Percentiles rank a stretch among this genome's conserved stretches.
These are phyloP conservation scores for Ceratobasidium sp. DNA, from an alignment of 1,284 basidiomycete genomes.

Conservation along the genomic window DNA sequence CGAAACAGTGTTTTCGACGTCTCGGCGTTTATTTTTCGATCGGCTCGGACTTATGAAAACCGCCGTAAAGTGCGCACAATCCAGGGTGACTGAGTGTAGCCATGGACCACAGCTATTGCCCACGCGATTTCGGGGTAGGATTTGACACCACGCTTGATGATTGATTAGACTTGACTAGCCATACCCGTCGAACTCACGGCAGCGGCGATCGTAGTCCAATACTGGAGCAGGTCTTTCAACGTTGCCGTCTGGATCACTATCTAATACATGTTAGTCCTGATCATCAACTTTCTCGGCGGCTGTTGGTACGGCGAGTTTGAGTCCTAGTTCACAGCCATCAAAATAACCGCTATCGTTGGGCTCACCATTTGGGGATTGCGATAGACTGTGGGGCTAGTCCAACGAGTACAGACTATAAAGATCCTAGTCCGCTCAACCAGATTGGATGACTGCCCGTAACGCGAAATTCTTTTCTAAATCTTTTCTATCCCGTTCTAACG, in stretches of 20 bases:
- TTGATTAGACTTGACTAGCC: slow-evolving; percentile 44
- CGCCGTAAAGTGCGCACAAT: too few relatives aligned
- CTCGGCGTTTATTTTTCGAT: too few relatives aligned
- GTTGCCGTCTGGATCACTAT: slow-evolving; percentile 43
- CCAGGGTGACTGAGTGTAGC: too few relatives aligned
- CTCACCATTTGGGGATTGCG: slow-evolving; percentile 52
- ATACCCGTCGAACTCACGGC: too few relatives aligned
- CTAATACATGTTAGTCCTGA: slow-evolving; percentile 44
- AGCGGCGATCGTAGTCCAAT: slow-evolving; percentile 47
- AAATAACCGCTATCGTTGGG: slow-evolving; percentile 51
- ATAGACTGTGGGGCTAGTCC: slow-evolving; percentile 46
- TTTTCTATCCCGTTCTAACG: too few relatives aligned
- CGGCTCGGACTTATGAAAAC: too few relatives aligned
- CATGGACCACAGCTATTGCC: too few relatives aligned
- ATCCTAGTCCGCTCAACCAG: slow-evolving; percentile 72
- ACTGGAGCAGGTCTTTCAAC: slow-evolving; percentile 44
- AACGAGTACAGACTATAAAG: slow-evolving; percentile 48
- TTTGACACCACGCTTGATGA: slow-evolving; percentile 58
- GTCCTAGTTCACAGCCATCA: slow-evolving; percentile 52
- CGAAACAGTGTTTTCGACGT: too few relatives aligned
- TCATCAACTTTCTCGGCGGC: slow-evolving; percentile 43
- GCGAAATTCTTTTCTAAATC: too few relatives aligned
- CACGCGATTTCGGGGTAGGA: slow-evolving; percentile 46
- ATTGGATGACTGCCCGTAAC: too few relatives aligned
- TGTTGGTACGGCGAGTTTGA: slow-evolving; percentile 51